phyloP scores from a whole-genome alignment of 345 rosid genomes.

The Melaleuca quinquenervia region DNA sequence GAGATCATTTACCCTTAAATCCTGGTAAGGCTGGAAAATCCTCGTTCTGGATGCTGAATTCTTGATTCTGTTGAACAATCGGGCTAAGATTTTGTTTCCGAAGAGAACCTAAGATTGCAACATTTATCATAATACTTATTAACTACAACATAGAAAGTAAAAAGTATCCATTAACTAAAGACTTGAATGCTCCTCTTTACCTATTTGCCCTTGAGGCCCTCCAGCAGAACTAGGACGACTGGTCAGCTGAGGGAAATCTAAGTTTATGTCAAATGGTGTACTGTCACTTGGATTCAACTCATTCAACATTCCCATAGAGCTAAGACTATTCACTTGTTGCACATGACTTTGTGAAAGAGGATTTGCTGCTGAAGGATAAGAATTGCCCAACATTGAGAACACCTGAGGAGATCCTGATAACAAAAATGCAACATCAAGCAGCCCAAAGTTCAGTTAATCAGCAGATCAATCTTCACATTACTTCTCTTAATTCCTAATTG shows the following conservation, averaged over 20 bases:
- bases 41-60: constrained; percentile 99
- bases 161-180: background rate
- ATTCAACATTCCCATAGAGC: constrained; percentile 81
- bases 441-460: background rate
- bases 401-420: constrained; percentile 89
- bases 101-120: constrained; percentile 52
- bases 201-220: constrained; percentile 96
- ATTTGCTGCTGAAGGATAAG: constrained; percentile 71
- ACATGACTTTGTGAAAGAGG: constrained; percentile 84
- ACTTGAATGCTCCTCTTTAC: constrained; percentile 17
- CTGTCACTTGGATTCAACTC: constrained; percentile 69
- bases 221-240: constrained; percentile 98
- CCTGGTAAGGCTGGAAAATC: constrained; percentile 99
- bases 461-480: background rate
- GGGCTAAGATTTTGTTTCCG: constrained; percentile 84
- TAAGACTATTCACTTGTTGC: constrained; percentile 77
- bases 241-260: constrained; percentile 85
- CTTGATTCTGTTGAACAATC: constrained; percentile 93
- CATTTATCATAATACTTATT: background rate
- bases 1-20: constrained; percentile 64
- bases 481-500: background rate
- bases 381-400: constrained; percentile 69
- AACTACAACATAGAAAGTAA: background rate
- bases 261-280: constrained; percentile 88
- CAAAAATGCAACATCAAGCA: background rate